Conservation (phyloP, 2,329 filamentous ascomycete species). For the Coniochaeta sp. region DNA sequence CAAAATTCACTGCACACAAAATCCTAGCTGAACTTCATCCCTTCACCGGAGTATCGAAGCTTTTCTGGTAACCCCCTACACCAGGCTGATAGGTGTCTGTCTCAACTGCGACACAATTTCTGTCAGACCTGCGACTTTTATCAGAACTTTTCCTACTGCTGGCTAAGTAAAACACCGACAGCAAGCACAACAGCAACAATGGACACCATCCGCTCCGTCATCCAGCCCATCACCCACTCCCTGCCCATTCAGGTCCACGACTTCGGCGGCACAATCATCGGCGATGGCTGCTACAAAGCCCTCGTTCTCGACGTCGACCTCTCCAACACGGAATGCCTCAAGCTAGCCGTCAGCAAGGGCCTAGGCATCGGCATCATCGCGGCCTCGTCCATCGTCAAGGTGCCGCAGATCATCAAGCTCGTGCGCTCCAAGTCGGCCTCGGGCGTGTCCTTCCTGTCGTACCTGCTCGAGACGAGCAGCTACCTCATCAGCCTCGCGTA, state of each 20-base stretch:
- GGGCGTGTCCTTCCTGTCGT: slow-evolving; percentile 83
- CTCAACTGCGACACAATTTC: not conserved
- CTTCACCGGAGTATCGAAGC: not conserved
- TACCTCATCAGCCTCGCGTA: slow-evolving; percentile 90
- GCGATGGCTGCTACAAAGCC: slow-evolving; percentile 74
- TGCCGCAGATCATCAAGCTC: slow-evolving; percentile 94
- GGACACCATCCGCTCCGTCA: slow-evolving; percentile 52
- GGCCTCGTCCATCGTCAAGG: slow-evolving; percentile 86
- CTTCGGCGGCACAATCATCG: slow-evolving; percentile 71
- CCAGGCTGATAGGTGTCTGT: not conserved
- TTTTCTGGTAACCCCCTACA: not conserved
- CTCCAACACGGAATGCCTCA: slow-evolving; percentile 70
- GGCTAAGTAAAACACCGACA: not conserved
- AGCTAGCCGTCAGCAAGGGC: slow-evolving; percentile 84
- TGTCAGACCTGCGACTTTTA: not conserved
- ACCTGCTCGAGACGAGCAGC: slow-evolving; percentile 81
- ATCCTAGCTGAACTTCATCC: not conserved
- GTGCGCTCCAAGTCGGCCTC: slow-evolving; percentile 70
- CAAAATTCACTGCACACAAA: not conserved
- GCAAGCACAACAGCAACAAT: slow-evolving; percentile 27
- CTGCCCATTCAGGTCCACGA: slow-evolving; percentile 70
- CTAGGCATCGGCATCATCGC: slow-evolving; percentile 91
- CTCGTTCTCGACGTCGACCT: slow-evolving; percentile 81
- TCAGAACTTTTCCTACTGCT: not conserved
- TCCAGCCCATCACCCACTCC: slow-evolving; percentile 64